Evolutionary conservation across 2,329 filamentous ascomycete species (phyloP).

Genomic region (Monosporascus sp.): DNA sequence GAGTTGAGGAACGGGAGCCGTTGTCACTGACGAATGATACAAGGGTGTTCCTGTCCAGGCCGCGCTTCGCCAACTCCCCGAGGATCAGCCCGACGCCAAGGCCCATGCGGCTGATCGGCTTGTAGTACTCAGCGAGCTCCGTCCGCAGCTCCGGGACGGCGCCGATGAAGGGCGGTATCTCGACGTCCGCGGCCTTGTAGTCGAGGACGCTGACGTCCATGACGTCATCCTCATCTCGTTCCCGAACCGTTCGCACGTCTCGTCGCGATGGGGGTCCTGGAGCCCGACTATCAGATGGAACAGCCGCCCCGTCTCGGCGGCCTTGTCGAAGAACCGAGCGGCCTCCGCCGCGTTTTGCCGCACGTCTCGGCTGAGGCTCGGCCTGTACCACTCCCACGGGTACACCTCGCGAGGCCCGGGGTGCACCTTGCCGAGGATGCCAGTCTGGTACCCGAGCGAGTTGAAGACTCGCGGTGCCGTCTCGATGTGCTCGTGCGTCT

Average conservation of each 20-base stretch:
- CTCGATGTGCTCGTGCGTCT: conserved; percentile 38
- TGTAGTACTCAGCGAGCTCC: conserved; percentile 39
- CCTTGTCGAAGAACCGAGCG: conserved; percentile 34
- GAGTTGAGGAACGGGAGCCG: conserved; percentile 46
- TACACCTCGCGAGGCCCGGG: conserved; percentile 36
- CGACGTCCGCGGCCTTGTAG: conserved; percentile 29
- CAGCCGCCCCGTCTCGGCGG: conserved; percentile 24
- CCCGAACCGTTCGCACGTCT: conserved; percentile 36
- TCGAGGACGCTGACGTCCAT: conserved; percentile 15
- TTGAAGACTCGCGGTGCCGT: conserved; percentile 35
- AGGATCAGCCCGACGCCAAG: conserved; percentile 36
- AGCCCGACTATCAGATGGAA: conserved; percentile 43
- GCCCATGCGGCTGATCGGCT: conserved; percentile 36
- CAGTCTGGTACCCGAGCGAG: conserved; percentile 31
- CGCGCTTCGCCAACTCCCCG: conserved; percentile 22
- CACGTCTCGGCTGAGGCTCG: conserved; percentile 40
- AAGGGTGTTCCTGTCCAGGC: background rate
- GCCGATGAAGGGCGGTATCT: conserved; percentile 35
- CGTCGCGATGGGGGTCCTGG: conserved; percentile 41
- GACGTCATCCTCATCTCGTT: conserved; percentile 31
- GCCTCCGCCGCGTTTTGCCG: conserved; percentile 24
- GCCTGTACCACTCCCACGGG: conserved; percentile 35
- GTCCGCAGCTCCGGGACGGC: conserved; percentile 34
- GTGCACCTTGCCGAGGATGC: conserved; percentile 42
- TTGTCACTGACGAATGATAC: conserved; percentile 40